These are phyloP conservation scores for Blastobotrys capitulatus DNA, from an alignment of 1,139 yeast genomes.

Conservation along the genomic window DNA sequence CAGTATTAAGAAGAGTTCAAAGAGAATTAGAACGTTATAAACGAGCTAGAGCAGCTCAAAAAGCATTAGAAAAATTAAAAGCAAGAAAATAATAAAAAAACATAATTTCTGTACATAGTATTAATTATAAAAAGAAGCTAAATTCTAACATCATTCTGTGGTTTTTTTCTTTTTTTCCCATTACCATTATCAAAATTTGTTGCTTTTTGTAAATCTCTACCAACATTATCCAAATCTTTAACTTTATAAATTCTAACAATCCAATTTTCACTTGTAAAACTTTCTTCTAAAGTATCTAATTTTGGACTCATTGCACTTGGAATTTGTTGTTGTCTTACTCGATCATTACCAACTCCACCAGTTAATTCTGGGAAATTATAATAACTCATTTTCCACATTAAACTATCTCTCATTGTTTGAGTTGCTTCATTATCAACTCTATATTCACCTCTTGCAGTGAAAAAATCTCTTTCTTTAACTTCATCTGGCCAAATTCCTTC, in stretches of 20 bases:
- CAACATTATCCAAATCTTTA: slow-evolving; percentile 81
- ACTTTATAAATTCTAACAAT: slow-evolving; percentile 91
- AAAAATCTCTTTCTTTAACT: slow-evolving; percentile 76
- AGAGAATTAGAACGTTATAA: slow-evolving; percentile 14
- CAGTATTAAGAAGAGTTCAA: slow-evolving; percentile 15
- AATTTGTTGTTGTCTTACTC: slow-evolving; percentile 82
- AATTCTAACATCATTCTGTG: slow-evolving; percentile 23
- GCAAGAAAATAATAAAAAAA: background rate
- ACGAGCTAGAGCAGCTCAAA: slow-evolving; percentile 12
- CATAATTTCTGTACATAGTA: background rate
- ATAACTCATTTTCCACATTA: slow-evolving; percentile 94
- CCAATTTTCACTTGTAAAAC: slow-evolving; percentile 94
- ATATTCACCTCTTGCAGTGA: slow-evolving; percentile 83
- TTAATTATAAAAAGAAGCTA: slow-evolving; percentile 9
- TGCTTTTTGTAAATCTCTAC: slow-evolving; percentile 50
- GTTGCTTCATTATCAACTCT: slow-evolving; percentile 80
- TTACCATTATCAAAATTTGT: slow-evolving; percentile 29
- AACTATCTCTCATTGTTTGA: slow-evolving; percentile 74
- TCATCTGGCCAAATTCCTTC: slow-evolving; percentile 99
- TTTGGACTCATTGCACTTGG: slow-evolving; percentile 49
- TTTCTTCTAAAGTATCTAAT: slow-evolving; percentile 83
- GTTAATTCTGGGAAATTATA: slow-evolving; percentile 76
- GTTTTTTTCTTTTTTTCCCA: slow-evolving; percentile 18
- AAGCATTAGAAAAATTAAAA: slow-evolving; percentile 6
- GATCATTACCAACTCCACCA: slow-evolving; percentile 65